phyloP scores from a whole-genome alignment of 495 filamentous ascomycete genomes.

The Coniosporium apollinis region DNA sequence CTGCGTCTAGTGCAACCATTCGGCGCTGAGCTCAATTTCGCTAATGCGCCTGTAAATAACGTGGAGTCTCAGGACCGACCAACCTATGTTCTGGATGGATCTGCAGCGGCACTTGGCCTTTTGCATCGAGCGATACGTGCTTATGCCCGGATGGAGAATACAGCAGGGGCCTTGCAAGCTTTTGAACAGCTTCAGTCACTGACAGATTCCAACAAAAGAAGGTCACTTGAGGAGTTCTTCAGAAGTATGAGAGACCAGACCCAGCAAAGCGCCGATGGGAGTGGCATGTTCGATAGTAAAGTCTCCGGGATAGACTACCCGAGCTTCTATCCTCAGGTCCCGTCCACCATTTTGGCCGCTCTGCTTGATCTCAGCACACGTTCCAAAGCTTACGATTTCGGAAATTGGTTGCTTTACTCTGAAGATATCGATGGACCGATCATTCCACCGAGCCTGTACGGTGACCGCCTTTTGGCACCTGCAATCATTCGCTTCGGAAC shows the following conservation, averaged over 20 bases:
- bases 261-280: neutral
- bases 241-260: slow-evolving; percentile 1
- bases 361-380: slow-evolving; percentile 37
- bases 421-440: slow-evolving; percentile 40
- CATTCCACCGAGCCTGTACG: slow-evolving; percentile 31
- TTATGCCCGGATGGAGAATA: slow-evolving; percentile 14
- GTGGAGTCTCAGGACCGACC: slow-evolving; percentile 1
- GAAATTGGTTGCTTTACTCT: slow-evolving; percentile 37
- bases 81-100: slow-evolving; percentile 20
- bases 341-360: slow-evolving; percentile 29
- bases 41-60: slow-evolving; percentile 7
- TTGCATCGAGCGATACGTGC: slow-evolving; percentile 17
- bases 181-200: slow-evolving; percentile 15
- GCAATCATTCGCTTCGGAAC: slow-evolving; percentile 41
- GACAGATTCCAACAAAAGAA: slow-evolving; percentile 22
- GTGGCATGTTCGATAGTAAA: slow-evolving; percentile 7
- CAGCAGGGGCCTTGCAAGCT: slow-evolving; percentile 12
- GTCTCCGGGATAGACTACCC: slow-evolving; percentile 14
- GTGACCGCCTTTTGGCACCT: slow-evolving; percentile 32
- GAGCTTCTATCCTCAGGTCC: slow-evolving; percentile 27
- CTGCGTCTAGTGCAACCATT: slow-evolving; percentile 21
- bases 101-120: slow-evolving; percentile 17
- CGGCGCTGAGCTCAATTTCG: slow-evolving; percentile 14
- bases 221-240: slow-evolving; percentile 16
- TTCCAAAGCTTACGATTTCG: slow-evolving; percentile 31